Evolutionary conservation across 495 filamentous ascomycete species (phyloP).

Genomic region (Xylaria acuta): DNA sequence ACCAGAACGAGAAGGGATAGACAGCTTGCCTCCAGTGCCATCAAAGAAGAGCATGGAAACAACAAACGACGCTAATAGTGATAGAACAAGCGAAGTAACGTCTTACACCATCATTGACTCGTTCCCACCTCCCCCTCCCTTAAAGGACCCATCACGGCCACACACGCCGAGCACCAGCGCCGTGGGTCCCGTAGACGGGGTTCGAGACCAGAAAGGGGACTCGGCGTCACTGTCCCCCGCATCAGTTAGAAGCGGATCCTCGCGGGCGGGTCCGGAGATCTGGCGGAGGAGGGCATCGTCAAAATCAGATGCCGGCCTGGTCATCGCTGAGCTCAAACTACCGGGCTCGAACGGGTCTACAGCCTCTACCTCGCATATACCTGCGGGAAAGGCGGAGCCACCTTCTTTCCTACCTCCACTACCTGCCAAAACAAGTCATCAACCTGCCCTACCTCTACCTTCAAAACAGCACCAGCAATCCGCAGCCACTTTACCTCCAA

Average conservation of each 20-base stretch:
- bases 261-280: constrained; percentile 46
- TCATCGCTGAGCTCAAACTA: constrained; percentile 52
- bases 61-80: constrained; percentile 20
- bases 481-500: constrained; percentile 32
- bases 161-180: constrained; percentile 27
- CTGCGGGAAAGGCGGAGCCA: constrained; percentile 25
- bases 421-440: constrained; percentile 14
- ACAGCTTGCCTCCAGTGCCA: constrained; percentile 27
- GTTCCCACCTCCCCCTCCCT: constrained; percentile 47
- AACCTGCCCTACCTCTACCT: constrained; percentile 25
- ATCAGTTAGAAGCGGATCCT: constrained; percentile 32
- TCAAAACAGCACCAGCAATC: constrained; percentile 21
- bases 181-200: background rate
- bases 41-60: constrained; percentile 27
- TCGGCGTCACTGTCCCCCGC: constrained; percentile 23
- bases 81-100: constrained; percentile 27
- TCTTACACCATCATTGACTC: constrained; percentile 27
- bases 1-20: constrained; percentile 35
- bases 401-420: constrained; percentile 28
- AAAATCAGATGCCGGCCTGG: constrained; percentile 47
- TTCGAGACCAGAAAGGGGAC: constrained; percentile 2
- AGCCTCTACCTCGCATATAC: constrained; percentile 36
- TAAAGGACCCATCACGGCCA: constrained; percentile 42
- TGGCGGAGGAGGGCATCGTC: constrained; percentile 53
- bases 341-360: constrained; percentile 54